Base-by-base conservation (phyloP, 805 yeast species). In the Kluyveromyces nonfermentans region DNA sequence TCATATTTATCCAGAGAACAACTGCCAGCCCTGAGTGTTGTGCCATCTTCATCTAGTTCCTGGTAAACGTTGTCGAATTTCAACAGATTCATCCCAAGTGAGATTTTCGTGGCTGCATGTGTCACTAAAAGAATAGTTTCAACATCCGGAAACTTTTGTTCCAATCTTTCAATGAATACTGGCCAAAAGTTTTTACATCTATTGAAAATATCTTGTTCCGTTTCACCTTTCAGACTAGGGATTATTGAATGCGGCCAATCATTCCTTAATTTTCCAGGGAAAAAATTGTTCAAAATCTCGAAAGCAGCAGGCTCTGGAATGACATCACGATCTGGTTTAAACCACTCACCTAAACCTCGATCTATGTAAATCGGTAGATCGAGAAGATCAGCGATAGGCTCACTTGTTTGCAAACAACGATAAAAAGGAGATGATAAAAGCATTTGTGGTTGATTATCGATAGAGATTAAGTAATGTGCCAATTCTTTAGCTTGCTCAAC, bases 31-130 rank as follows among this genome's bases (percentile, higher is more conserved):
- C 88, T 71, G 8, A 78, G 70, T 41, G 69, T 64, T 2, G 64
- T 65, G 20, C 71, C 77, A 25, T 67, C 71, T 21, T 65, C 67
- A 48, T 68, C 71, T 34, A 83, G 55, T 19, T 70, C 63, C 21
- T 78, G 85, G 36, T 75, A 71, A 17, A 76, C 76, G 34, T 69
- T 67, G 0, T 57, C 42, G 44, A 72, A 74, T 0, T 78, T 78
- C 54, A 83, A 56, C 14, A 90, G 67, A 1, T 84, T 73, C 77
- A 86, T 77, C 4, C 96, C 96, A 15, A 90, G 66, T 0, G 94
- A 89, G 47, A 88, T 86, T 60, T 87, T 86, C 5, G 94, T 75
- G 3, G 97, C 97, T 1, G 97, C 98, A 64, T 93, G 97, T 4
- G 95, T 80, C 21, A 86, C 80, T n/a, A 90, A 65, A 18, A 93